Percentiles rank a stretch among this genome's conserved stretches.
phyloP scores from a whole-genome alignment of 441 rosid species.

The Pelargonium myrrhifolium region DNA sequence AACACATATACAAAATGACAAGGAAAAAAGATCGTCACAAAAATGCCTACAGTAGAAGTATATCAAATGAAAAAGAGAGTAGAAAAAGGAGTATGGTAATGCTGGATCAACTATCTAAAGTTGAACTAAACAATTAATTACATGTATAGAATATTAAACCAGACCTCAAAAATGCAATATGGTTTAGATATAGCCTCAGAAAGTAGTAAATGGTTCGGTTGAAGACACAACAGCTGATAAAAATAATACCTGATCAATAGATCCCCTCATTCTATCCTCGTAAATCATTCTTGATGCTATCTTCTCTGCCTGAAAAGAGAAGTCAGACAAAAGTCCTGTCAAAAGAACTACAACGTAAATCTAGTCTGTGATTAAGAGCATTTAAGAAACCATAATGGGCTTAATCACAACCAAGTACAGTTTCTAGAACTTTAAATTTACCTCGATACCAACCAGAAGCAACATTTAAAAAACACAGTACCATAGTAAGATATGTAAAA shows the following conservation, averaged over 20 bases:
- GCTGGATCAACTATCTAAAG: too few species aligned
- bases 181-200: background rate
- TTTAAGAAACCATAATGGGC: too few species aligned
- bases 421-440: too few species aligned
- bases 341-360: background rate
- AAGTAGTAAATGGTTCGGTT: background rate
- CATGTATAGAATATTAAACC: background rate
- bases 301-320: conserved; percentile 77
- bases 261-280: conserved; percentile 98
- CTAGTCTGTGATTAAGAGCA: background rate
- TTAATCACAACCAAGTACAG: too few species aligned
- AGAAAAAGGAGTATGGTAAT: too few species aligned
- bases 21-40: background rate
- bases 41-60: background rate
- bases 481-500: background rate
- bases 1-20: background rate
- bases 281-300: conserved; percentile 95
- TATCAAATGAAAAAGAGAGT: too few species aligned
- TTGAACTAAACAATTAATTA: background rate
- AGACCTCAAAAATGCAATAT: background rate
- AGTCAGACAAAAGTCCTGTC: conserved; percentile 6
- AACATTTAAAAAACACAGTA: background rate
- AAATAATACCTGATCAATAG: conserved; percentile 79
- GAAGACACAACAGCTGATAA: background rate
- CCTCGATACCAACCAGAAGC: background rate